These are phyloP conservation scores for Golubevia sp. DNA, from an alignment of 1,284 basidiomycete genomes.

Conservation along the genomic window DNA sequence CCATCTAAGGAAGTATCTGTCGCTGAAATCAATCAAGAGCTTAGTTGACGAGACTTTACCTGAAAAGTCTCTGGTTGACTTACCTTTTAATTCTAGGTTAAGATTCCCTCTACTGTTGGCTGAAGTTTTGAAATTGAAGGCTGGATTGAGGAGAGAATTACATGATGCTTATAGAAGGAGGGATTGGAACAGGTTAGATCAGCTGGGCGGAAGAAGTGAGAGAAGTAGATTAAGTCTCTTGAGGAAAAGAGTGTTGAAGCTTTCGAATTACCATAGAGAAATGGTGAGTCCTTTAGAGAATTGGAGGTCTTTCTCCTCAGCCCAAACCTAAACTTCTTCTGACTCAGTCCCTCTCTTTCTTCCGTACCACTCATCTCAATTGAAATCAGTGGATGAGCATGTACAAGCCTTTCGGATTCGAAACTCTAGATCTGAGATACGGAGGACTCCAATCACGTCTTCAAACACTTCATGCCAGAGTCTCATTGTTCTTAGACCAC, in stretches of 20 bases:
- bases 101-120: slow-evolving; percentile 30
- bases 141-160: slow-evolving; percentile 26
- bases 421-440: slow-evolving; percentile 61
- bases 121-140: slow-evolving; percentile 26
- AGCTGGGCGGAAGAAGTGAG: slow-evolving; percentile 15
- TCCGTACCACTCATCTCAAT: slow-evolving; percentile 17
- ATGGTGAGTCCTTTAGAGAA: too few relatives aligned
- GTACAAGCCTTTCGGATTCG: slow-evolving; percentile 57
- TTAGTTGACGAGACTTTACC: background rate
- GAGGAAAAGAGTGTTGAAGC: background rate
- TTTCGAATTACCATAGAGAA: too few relatives aligned
- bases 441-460: slow-evolving; percentile 57
- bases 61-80: background rate
- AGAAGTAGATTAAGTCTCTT: slow-evolving; percentile 3
- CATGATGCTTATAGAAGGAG: slow-evolving; percentile 28
- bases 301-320: slow-evolving; percentile 27
- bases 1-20: slow-evolving; percentile 6
- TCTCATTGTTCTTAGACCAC: slow-evolving; percentile 26
- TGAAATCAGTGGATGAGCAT: slow-evolving; percentile 46
- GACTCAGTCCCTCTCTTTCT: too few relatives aligned
- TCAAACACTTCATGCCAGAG: slow-evolving; percentile 51
- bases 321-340: slow-evolving; percentile 6
- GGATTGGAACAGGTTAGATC: slow-evolving; percentile 28
- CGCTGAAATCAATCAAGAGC: background rate
- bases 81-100: slow-evolving; percentile 40